Conservation (phyloP, 306 rosid species). For the Gleditsia sinensis region DNA sequence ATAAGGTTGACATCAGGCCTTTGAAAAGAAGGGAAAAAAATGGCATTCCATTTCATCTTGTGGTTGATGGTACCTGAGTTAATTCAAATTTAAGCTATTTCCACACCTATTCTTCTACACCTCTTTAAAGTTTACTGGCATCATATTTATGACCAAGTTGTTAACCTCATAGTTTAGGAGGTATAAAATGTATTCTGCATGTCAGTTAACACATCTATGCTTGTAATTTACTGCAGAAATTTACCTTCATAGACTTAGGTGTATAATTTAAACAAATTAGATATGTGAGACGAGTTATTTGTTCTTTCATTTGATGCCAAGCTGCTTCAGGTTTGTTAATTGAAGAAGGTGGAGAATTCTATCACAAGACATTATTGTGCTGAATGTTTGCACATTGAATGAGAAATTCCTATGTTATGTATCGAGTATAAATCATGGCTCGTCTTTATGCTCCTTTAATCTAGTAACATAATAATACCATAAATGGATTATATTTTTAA, state of each 20-base stretch:
- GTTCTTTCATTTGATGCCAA: neutral
- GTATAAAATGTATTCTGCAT: neutral
- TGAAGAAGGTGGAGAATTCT: neutral
- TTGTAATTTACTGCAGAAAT: neutral
- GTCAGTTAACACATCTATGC: neutral
- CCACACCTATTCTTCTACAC: neutral
- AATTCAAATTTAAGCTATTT: neutral
- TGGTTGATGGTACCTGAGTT: neutral
- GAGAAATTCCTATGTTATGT: too few species aligned
- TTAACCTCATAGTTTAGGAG: slow-evolving; percentile 6
- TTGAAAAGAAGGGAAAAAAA: neutral
- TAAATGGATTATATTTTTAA: neutral
- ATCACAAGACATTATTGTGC: neutral
- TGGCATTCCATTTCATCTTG: neutral
- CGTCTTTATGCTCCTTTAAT: neutral
- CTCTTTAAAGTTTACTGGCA: neutral
- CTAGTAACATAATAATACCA: too few species aligned
- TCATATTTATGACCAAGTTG: neutral
- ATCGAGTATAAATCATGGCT: neutral
- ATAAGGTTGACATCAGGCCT: neutral
- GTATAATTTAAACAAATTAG: slow-evolving; percentile 2
- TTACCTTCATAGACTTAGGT: neutral
- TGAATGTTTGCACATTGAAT: neutral
- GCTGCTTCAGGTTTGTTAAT: neutral
- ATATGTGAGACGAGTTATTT: neutral